Conservation (phyloP, 441 rosid genomes). For the Erysimum pusillum region DNA sequence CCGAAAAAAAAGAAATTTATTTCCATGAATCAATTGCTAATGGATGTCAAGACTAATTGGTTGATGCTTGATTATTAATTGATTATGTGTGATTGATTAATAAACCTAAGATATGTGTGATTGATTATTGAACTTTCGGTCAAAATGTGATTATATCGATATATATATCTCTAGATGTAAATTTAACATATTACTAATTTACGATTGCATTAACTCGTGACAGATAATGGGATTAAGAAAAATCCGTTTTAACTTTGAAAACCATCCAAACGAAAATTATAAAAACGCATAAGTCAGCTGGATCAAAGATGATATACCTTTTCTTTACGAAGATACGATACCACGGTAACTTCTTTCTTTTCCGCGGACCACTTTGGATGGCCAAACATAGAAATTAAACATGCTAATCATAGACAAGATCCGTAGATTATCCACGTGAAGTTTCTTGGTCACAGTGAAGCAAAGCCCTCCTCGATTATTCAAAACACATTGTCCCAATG, state of each 20-base stretch:
- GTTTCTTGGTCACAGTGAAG: constrained; percentile 44
- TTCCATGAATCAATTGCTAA: not conserved
- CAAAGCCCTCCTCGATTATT: constrained; percentile 29
- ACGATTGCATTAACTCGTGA: not conserved
- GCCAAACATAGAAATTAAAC: constrained; percentile 20
- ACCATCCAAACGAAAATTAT: not conserved
- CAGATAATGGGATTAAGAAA: not conserved
- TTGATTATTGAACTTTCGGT: not conserved
- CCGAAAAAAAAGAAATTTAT: no score
- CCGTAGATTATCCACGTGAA: constrained; percentile 44
- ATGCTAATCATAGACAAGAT: constrained; percentile 40
- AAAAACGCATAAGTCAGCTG: not conserved
- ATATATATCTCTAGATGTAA: not conserved
- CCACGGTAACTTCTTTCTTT: not conserved
- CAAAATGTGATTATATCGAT: not conserved
- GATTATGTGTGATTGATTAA: no score
- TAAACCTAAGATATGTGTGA: no score
- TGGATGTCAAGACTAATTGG: not conserved
- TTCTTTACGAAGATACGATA: not conserved
- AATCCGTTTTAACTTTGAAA: not conserved
- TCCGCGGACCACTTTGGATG: constrained; percentile 12
- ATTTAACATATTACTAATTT: constrained; percentile 10
- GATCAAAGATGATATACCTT: not conserved
- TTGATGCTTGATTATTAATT: no score
- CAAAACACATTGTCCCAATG: constrained; percentile 30